phyloP scores from a whole-genome alignment of 768 basidiomycete genomes.

The Agaricus subrufescens region DNA sequence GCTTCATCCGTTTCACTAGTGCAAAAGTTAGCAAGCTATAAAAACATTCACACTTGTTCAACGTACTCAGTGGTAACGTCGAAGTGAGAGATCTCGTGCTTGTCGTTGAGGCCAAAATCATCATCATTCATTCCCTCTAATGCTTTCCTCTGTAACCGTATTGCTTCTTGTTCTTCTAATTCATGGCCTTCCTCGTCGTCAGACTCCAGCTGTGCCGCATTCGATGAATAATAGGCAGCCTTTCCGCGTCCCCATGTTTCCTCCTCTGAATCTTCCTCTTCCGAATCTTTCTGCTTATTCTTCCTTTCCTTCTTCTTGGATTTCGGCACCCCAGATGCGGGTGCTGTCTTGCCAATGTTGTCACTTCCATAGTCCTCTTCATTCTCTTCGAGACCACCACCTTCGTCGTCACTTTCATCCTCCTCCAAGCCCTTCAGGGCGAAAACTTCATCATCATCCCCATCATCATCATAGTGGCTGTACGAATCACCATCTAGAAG shows the following conservation, averaged over 20 bases:
- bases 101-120: constrained; percentile 81
- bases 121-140: constrained; percentile 67
- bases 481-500: constrained; percentile 58
- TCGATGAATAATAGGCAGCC: constrained; percentile 82
- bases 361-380: constrained; percentile 29
- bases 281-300: constrained; percentile 22
- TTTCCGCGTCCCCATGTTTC: constrained; percentile 83
- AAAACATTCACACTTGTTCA: neutral
- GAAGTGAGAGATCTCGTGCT: constrained; percentile 31
- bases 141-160: constrained; percentile 69
- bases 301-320: constrained; percentile 24
- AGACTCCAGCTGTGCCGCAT: constrained; percentile 73
- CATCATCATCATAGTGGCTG: constrained; percentile 41
- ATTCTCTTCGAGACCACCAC: constrained; percentile 25
- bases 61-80: constrained; percentile 29
- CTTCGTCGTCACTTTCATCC: constrained; percentile 41
- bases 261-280: constrained; percentile 42
- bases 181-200: constrained; percentile 88
- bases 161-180: constrained; percentile 85
- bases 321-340: constrained; percentile 20
- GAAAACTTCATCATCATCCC: constrained; percentile 81
- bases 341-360: constrained; percentile 31
- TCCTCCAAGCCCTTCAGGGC: constrained; percentile 56
- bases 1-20: constrained; percentile 35
- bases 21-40: neutral